These are phyloP conservation scores for Cudoniella acicularis DNA, from an alignment of 495 filamentous ascomycete genomes.

Conservation along the genomic window DNA sequence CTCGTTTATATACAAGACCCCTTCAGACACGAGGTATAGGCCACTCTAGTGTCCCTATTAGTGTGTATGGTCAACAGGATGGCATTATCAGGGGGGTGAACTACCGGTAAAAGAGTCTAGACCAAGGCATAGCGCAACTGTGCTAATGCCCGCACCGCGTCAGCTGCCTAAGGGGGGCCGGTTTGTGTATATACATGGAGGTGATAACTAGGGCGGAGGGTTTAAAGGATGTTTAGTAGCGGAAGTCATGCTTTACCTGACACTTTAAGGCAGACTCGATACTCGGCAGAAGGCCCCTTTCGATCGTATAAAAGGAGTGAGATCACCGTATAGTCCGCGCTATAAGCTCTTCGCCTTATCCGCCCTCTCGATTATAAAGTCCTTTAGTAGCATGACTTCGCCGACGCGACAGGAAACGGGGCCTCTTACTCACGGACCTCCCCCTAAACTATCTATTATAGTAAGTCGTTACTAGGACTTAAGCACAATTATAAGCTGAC, in stretches of 20 bases:
- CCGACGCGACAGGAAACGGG: neutral
- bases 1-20: too few species aligned
- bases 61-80: neutral
- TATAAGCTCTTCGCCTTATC: neutral
- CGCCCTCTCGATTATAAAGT: neutral
- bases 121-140: neutral
- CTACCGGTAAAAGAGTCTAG: neutral
- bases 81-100: neutral
- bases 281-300: constrained; percentile 1
- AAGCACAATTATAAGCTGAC: too few species aligned
- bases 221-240: constrained; percentile 4
- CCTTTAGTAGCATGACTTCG: constrained; percentile 5
- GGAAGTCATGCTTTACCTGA: too few species aligned
- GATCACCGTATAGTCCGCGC: constrained; percentile 2
- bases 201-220: neutral
- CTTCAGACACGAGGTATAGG: too few species aligned
- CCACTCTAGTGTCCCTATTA: neutral
- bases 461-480: too few species aligned
- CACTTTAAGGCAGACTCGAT: neutral
- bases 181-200: neutral
- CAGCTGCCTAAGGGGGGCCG: neutral
- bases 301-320: constrained; percentile 1
- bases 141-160: neutral
- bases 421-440: neutral
- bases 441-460: constrained; percentile 5